Evolutionary conservation across 345 rosid genomes (phyloP), one percentile per base, ranked within the genome.

Genomic region (Euphorbia lathyris): DNA sequence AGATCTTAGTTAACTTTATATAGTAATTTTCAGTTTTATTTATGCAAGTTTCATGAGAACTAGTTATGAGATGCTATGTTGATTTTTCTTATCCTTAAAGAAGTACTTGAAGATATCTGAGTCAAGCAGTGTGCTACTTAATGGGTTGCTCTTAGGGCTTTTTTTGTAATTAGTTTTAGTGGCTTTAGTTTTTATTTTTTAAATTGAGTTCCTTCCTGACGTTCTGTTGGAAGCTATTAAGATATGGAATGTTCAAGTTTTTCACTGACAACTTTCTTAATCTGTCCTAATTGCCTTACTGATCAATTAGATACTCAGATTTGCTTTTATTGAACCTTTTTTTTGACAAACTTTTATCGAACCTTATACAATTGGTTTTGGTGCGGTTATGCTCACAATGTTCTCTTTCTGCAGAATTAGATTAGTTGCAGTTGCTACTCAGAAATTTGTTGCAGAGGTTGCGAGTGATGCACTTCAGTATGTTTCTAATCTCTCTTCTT

Each of bases 401-500:
- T 58, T 60, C 43, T 32, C n/a, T 63, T 57, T 71, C 71, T 80
- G 75, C 93, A 95, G 97, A 73, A 77, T 84, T 70, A 86, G 97
- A 83, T 81, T 95, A 72, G 92, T 92, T 32, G 96, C 99, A 70
- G 92, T 95, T 76, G 99, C 97, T 43, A 95, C 99, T 12, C 99
- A 92, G 74, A 95, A 95, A 82, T 95, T 92, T 25, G 92, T 95
- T 68, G 77, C 97, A 10, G 99, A 95, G 79, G 95, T 95, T 75
- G 99, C 97, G 56, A 83, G 79, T 9, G 96, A 95, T 57, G 93
- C 99, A 32, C 96, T 95, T 69, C 90, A 83, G 96, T 93, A 87
- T 66, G 90, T 72, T 48, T 34, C 14, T 19, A 25, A 22, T 20
- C 42, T 26, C 7, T 3, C 14, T 43, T 5, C 5, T 7, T 63